phyloP scores from a whole-genome alignment of 495 filamentous ascomycete species.

The Daldinia childiae region DNA sequence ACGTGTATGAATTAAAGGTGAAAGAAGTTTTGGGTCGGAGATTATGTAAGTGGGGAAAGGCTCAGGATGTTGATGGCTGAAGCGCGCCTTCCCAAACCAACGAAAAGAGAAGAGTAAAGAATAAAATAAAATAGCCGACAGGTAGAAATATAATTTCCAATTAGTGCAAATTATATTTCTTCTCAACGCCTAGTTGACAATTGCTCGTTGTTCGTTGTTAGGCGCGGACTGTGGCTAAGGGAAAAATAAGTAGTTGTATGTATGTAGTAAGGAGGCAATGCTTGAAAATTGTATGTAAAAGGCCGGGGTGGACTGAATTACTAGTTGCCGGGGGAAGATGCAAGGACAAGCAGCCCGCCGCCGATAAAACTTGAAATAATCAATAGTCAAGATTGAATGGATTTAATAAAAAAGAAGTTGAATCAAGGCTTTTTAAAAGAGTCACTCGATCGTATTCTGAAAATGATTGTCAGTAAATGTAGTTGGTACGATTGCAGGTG shows the following conservation, averaged over 20 bases:
- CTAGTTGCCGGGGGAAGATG: conserved; percentile 7
- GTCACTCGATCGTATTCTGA: background rate
- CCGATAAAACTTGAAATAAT: background rate
- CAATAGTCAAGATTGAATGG: background rate
- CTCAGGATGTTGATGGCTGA: conserved; percentile 11
- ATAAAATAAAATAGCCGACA: background rate
- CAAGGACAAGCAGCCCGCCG: background rate
- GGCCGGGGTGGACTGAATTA: conserved; percentile 1
- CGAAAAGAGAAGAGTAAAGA: background rate
- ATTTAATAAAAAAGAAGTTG: background rate
- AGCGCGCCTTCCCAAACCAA: background rate
- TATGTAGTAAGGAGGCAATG: conserved; percentile 6
- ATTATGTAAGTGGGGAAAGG: conserved; percentile 49
- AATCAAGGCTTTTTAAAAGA: background rate
- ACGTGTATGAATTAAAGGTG: conserved; percentile 23
- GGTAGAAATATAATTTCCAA: background rate
- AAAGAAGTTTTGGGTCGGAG: conserved; percentile 43
- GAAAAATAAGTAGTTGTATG: conserved; percentile 2
- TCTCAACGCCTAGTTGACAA: background rate
- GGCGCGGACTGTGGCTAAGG: background rate
- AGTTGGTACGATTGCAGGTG: background rate
- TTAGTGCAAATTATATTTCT: background rate
- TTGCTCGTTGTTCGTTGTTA: background rate
- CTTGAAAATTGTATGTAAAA: conserved; percentile 21
- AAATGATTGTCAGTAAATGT: conserved; percentile 5